phyloP scores from a whole-genome alignment of 169 alveolate genomes.

The Plasmodium adleri region DNA sequence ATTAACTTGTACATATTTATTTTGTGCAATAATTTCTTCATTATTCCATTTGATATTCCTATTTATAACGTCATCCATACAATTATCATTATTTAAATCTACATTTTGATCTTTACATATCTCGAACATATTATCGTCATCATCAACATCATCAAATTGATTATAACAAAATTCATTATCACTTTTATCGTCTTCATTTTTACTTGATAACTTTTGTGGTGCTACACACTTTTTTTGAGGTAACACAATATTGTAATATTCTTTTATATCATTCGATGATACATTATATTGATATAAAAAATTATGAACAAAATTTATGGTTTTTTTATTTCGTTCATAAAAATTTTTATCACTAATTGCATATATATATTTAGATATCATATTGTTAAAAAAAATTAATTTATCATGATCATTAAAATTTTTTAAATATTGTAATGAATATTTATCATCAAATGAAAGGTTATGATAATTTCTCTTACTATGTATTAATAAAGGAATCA shows the following conservation, averaged over 20 bases:
- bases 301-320: slow-evolving; percentile 43
- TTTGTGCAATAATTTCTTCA: background rate
- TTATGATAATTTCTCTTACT: background rate
- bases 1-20: slow-evolving; percentile 1
- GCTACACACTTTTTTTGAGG: background rate
- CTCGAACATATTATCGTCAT: background rate
- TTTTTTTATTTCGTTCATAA: slow-evolving; percentile 24
- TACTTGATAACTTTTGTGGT: background rate
- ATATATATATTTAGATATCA: slow-evolving; percentile 11
- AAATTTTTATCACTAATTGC: slow-evolving; percentile 15
- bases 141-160: background rate
- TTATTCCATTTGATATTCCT: background rate
- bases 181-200: background rate
- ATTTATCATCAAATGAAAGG: background rate
- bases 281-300: slow-evolving; percentile 25
- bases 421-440: slow-evolving; percentile 10
- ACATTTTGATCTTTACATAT: background rate
- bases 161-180: background rate
- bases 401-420: slow-evolving; percentile 59
- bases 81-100: background rate
- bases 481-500: background rate
- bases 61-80: no score
- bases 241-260: background rate
- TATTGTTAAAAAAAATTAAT: slow-evolving; percentile 42
- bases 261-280: slow-evolving; percentile 1